Percentiles rank a stretch among this genome's conserved stretches.
Evolutionary conservation across 139 green algal genomes (phyloP).

Genomic region (Chlamydomonas eustigma): DNA sequence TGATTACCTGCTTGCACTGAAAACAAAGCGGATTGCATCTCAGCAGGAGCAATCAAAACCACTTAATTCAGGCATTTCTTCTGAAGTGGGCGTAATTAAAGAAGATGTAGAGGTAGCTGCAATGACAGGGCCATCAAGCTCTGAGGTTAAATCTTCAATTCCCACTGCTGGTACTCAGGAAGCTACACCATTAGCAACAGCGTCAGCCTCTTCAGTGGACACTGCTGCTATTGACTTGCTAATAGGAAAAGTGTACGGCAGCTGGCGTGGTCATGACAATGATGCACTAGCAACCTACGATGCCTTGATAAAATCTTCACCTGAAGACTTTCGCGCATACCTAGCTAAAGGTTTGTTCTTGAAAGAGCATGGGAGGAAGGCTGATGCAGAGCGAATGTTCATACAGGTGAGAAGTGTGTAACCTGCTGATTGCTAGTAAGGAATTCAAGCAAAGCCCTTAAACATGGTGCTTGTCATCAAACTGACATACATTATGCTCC

Average conservation of each 20-base stretch:
- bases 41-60: too few species aligned
- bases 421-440: neutral
- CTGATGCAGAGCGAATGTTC: constrained; percentile 57
- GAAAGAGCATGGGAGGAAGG: constrained; percentile 44
- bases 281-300: constrained; percentile 44
- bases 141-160: neutral
- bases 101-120: neutral
- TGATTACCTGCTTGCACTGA: constrained; percentile 19
- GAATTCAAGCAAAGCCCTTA: neutral
- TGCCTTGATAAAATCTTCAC: constrained; percentile 6
- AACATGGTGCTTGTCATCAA: neutral
- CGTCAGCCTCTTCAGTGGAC: constrained; percentile 19
- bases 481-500: neutral
- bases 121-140: neutral
- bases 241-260: constrained; percentile 44
- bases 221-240: constrained; percentile 40
- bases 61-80: too few species aligned
- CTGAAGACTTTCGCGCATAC: constrained; percentile 49
- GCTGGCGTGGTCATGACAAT: constrained; percentile 49
- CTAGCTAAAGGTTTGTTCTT: constrained; percentile 55
- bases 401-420: constrained; percentile 40
- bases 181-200: neutral
- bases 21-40: neutral
- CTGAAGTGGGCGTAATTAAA: too few species aligned
- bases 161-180: neutral